Evolutionary conservation across 352 stramenopile genomes (phyloP), one percentile per base, ranked within the genome.

Genomic region (Phytophthora pseudosyringae): DNA sequence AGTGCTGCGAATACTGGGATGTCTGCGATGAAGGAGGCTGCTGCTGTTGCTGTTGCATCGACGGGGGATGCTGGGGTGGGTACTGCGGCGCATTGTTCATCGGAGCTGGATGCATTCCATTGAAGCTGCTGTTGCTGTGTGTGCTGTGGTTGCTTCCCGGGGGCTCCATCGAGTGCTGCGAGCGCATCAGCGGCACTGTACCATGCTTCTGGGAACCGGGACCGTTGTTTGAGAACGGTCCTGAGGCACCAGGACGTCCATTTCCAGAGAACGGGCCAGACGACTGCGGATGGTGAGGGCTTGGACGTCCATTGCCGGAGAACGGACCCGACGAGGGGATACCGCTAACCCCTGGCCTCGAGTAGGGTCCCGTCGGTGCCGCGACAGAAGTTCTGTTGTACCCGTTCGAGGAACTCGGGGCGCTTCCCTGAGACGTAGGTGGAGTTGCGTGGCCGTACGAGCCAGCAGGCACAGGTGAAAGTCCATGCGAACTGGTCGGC

Each of bases 71-170:
- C 28, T 66, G 55, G 10, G 50, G 43, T 2, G 32, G 28, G 46
- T 64, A 56, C 28, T 62, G 45, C 13, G 54, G 56, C 25, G 36
- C 21, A 61, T 49, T 58, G 38, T 47, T 60, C 45, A 40, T 52
- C 41, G 40, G 56, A 47, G 44, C 25, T 45, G 35, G 33, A 28
- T 45, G 38, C 57, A 64, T 64, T 25, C 41, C 59, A n/a, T 32
- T 65, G 39, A 67, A 58, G 18, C 57, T 72, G 49, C 31, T 40
- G 48, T 63, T 73, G 47, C 65, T 81, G 29, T 58, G 60, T 26
- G 41, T 72, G 53, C 64, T 81, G 55, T 70, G 55, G 41, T 69
- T 79, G 60, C 69, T 83, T 15, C 66, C 69, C 4, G 73, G 69
- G 4, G 66, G 61, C 44, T 76, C 65, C 46, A 71, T 75, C 31